These are phyloP conservation scores for Toxoplasma gondii DNA, from an alignment of 169 alveolate species.

Conservation along the genomic window DNA sequence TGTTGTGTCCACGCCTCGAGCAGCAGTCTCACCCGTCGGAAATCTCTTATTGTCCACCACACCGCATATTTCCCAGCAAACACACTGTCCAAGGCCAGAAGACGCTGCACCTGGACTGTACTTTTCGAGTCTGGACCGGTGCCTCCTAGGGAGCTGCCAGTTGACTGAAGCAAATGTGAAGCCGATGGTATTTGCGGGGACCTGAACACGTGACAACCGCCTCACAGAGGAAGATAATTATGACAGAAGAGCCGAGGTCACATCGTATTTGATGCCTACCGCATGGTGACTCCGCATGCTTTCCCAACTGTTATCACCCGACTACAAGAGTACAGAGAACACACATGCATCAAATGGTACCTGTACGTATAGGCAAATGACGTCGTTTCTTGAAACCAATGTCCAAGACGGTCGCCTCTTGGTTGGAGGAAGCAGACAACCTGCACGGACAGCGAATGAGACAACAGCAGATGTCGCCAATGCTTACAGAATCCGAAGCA, in stretches of 20 bases:
- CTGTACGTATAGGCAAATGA: neutral
- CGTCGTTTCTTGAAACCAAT: neutral
- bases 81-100: neutral
- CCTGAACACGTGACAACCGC: no score
- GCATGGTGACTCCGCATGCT: no score
- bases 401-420: neutral
- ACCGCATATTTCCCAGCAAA: constrained; percentile 45
- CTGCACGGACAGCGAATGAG: neutral
- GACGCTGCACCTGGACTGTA: neutral
- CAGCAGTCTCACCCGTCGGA: constrained; percentile 33
- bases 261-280: no score
- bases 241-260: no score
- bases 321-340: no score
- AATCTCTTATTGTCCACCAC: constrained; percentile 51
- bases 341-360: neutral
- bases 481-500: no score
- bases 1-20: neutral
- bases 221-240: no score
- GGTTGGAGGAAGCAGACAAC: neutral
- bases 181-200: neutral
- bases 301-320: no score
- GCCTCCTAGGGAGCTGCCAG: neutral
- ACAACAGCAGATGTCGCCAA: neutral
- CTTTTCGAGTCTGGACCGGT: neutral
- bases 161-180: neutral